phyloP scores from a whole-genome alignment of 495 filamentous ascomycete species.

The Podospora australis region DNA sequence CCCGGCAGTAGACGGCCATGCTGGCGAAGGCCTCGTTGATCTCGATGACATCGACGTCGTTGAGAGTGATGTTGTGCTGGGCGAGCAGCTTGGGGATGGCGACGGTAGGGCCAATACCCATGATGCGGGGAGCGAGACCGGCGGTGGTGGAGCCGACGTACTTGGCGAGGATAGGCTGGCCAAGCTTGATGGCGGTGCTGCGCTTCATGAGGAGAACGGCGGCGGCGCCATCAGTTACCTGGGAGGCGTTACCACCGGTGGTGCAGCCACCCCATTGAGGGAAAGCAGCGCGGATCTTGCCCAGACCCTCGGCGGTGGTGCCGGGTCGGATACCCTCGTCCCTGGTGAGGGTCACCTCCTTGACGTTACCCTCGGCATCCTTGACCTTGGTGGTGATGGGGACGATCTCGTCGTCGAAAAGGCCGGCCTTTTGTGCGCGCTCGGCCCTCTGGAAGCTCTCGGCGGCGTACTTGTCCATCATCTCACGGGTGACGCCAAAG shows the following conservation, averaged over 20 bases:
- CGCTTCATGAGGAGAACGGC: slow-evolving; percentile 91
- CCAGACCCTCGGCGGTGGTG: slow-evolving; percentile 74
- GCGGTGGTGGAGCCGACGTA: slow-evolving; percentile 88
- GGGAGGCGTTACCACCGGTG: slow-evolving; percentile 92
- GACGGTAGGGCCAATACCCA: slow-evolving; percentile 93
- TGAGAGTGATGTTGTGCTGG: slow-evolving; percentile 70
- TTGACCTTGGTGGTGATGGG: slow-evolving; percentile 77
- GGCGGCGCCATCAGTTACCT: slow-evolving; percentile 94
- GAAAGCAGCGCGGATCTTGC: slow-evolving; percentile 89
- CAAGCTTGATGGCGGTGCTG: slow-evolving; percentile 76
- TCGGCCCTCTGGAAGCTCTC: slow-evolving; percentile 85
- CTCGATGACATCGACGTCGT: slow-evolving; percentile 85
- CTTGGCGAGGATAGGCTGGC: slow-evolving; percentile 90
- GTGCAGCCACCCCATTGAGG: slow-evolving; percentile 78
- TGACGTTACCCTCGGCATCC: slow-evolving; percentile 72
- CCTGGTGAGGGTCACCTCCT: slow-evolving; percentile 67
- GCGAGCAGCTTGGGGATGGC: slow-evolving; percentile 89
- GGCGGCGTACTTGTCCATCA: slow-evolving; percentile 77
- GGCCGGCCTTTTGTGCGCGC: slow-evolving; percentile 82
- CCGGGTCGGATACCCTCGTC: slow-evolving; percentile 89
- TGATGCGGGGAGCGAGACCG: slow-evolving; percentile 84
- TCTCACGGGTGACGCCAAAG: slow-evolving; percentile 74
- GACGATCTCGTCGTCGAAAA: slow-evolving; percentile 91
- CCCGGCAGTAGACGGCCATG: slow-evolving; percentile 91
- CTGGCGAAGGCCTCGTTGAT: slow-evolving; percentile 96